Conservation (phyloP, 2,329 filamentous ascomycete species). For the Amauroascus verrucosus region DNA sequence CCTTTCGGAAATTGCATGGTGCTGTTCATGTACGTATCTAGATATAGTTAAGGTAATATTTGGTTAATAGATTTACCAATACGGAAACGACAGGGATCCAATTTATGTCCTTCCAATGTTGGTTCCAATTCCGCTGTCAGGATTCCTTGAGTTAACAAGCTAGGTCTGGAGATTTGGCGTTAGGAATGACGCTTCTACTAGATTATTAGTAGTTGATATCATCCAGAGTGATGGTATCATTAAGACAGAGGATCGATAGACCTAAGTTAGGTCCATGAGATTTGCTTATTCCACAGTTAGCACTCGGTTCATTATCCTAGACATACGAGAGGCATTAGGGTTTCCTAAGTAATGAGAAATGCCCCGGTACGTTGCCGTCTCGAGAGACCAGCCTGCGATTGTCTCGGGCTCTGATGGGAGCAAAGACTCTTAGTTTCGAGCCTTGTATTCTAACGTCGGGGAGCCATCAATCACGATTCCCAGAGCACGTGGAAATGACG, state of each 20-base stretch:
- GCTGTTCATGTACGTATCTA: background rate
- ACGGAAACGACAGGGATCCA: background rate
- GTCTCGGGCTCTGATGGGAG: background rate
- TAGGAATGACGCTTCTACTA: background rate
- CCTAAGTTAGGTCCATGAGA: background rate
- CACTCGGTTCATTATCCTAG: background rate
- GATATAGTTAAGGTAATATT: background rate
- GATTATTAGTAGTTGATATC: background rate
- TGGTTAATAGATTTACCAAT: background rate
- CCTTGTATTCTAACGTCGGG: background rate
- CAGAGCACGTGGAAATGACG: conserved; percentile 2
- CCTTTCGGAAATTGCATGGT: conserved; percentile 4
- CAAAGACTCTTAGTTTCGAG: background rate
- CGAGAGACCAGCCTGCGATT: background rate
- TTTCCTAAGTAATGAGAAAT: background rate
- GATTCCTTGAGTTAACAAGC: background rate
- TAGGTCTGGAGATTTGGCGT: background rate
- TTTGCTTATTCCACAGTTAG: background rate
- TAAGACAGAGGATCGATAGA: background rate
- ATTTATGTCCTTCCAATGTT: background rate
- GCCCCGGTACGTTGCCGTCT: background rate
- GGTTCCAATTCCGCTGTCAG: background rate
- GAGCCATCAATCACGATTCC: background rate
- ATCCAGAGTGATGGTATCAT: background rate
- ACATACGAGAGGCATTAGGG: background rate